phyloP scores from a whole-genome alignment of 2,329 filamentous ascomycete species.

The Saccharata proteae region DNA sequence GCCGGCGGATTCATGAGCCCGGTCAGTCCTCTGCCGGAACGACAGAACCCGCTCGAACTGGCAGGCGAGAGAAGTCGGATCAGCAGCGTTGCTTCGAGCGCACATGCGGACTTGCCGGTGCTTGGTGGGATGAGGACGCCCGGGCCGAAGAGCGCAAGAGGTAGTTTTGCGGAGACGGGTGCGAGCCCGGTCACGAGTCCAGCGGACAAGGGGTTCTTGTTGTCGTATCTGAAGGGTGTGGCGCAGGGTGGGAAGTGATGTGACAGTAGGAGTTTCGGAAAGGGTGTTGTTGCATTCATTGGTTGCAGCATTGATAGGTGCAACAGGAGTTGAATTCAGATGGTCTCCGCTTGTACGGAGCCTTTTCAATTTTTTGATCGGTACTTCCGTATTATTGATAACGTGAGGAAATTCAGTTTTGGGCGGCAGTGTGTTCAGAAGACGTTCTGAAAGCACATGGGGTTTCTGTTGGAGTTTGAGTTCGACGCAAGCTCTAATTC shows the following conservation, averaged over 20 bases:
- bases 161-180: neutral
- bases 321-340: too few relatives aligned
- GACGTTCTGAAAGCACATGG: too few relatives aligned
- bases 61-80: conserved; percentile 20
- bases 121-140: conserved; percentile 6
- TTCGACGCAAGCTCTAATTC: too few relatives aligned
- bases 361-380: too few relatives aligned
- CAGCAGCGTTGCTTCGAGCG: conserved; percentile 18
- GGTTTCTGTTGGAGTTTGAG: too few relatives aligned
- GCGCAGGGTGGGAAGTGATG: conserved; percentile 22
- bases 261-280: neutral
- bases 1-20: conserved; percentile 27
- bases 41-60: conserved; percentile 13
- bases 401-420: too few relatives aligned
- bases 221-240: conserved; percentile 58
- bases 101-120: too few relatives aligned
- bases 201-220: conserved; percentile 62
- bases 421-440: too few relatives aligned
- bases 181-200: conserved; percentile 28
- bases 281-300: too few relatives aligned
- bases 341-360: too few relatives aligned
- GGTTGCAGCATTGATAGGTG: too few relatives aligned
- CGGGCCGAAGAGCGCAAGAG: conserved; percentile 2
- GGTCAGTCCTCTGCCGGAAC: conserved; percentile 23
- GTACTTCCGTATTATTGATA: too few relatives aligned